A percentile compares a stretch with the other conserved stretches of the same genome.
phyloP scores from a whole-genome alignment of 169 alveolate species.

The Theileria annulata region DNA sequence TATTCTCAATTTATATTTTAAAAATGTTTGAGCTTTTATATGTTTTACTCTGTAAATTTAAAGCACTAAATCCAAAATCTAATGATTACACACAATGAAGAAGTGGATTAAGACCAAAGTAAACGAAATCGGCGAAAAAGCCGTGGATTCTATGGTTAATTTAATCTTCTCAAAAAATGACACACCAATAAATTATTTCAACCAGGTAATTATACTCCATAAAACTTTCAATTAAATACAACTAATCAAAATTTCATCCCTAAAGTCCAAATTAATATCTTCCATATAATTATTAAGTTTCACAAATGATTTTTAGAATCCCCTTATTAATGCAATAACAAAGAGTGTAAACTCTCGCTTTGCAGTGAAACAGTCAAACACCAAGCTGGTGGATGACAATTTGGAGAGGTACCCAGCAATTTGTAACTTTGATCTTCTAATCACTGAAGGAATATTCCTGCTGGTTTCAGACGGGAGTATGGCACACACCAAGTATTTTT shows the following conservation, averaged over 20 bases:
- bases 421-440: constrained; percentile 8
- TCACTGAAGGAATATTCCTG: constrained; percentile 21
- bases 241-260: too few species aligned
- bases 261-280: not conserved
- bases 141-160: constrained; percentile 69
- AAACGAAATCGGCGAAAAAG: constrained; percentile 67
- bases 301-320: constrained; percentile 33
- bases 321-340: constrained; percentile 57
- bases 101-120: constrained; percentile 57
- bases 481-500: constrained; percentile 25
- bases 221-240: not conserved
- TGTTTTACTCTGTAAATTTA: not conserved
- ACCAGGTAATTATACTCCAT: constrained; percentile 38
- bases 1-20: too few species aligned
- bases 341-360: constrained; percentile 55
- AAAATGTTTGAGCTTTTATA: not conserved
- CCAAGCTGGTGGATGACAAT: not conserved
- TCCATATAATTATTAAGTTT: not conserved
- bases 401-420: constrained; percentile 8
- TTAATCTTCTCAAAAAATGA: constrained; percentile 60
- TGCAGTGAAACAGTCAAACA: constrained; percentile 55
- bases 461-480: constrained; percentile 28
- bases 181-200: constrained; percentile 37
- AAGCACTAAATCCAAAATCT: not conserved
- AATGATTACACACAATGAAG: constrained; percentile 30